Percentiles rank a stretch among this genome's conserved stretches.
These are phyloP conservation scores for Periconia macrospinosa DNA, from an alignment of 2,329 filamentous ascomycete species.

Conservation along the genomic window DNA sequence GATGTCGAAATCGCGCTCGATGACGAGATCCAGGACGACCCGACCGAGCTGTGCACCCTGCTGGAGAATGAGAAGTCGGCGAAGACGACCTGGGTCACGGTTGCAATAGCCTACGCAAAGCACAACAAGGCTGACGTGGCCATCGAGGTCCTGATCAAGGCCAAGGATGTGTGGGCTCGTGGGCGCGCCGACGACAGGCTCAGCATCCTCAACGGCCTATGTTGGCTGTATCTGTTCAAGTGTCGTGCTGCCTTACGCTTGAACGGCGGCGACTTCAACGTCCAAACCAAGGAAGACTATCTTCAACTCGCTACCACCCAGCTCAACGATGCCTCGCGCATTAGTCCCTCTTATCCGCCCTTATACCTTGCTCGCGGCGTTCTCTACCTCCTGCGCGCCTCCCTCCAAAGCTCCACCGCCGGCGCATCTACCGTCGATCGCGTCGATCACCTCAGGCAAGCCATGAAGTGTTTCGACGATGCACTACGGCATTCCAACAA, in stretches of 20 bases:
- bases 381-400: conserved; percentile 83
- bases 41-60: conserved; percentile 90
- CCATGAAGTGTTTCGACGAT: conserved; percentile 93
- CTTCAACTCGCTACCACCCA: conserved; percentile 87
- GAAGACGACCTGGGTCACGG: conserved; percentile 97
- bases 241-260: conserved; percentile 77
- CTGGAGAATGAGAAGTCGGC: conserved; percentile 92
- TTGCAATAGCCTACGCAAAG: conserved; percentile 94
- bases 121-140: conserved; percentile 88
- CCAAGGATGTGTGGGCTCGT: conserved; percentile 70
- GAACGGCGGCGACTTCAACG: conserved; percentile 64
- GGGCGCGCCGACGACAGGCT: conserved; percentile 78
- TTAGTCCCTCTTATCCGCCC: conserved; percentile 90
- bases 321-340: conserved; percentile 91
- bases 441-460: conserved; percentile 78
- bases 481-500: conserved; percentile 81
- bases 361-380: conserved; percentile 91
- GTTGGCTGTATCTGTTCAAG: conserved; percentile 90
- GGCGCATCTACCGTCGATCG: conserved; percentile 69
- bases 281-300: conserved; percentile 90
- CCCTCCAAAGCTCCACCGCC: conserved; percentile 69
- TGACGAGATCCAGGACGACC: conserved; percentile 82
- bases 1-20: conserved; percentile 92
- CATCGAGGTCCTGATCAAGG: conserved; percentile 71
- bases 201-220: conserved; percentile 79